A percentile compares a stretch with the other conserved stretches of the same genome.
Conservation (phyloP, 2,329 filamentous ascomycete genomes). For the Colletotrichum kahawae region DNA sequence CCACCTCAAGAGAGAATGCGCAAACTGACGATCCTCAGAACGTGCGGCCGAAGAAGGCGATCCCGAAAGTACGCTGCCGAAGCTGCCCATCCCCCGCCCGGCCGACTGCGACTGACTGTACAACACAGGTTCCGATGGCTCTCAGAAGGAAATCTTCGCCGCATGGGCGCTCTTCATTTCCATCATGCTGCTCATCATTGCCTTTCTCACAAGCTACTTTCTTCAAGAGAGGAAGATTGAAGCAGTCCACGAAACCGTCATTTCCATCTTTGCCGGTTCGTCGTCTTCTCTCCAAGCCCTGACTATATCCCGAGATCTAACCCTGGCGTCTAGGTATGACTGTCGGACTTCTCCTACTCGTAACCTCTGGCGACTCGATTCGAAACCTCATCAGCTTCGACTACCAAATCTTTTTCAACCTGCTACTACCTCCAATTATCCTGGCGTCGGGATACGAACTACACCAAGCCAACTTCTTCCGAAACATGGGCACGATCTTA, state of each 20-base stretch:
- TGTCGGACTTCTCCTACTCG: slow-evolving; percentile 85
- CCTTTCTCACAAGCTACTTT: slow-evolving; percentile 96
- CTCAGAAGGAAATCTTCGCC: slow-evolving; percentile 89
- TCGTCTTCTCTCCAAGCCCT: not conserved
- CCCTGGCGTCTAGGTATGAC: slow-evolving; percentile 75
- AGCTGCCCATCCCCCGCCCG: not conserved
- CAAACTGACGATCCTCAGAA: slow-evolving; percentile 5
- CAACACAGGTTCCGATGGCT: slow-evolving; percentile 20
- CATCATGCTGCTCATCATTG: slow-evolving; percentile 90
- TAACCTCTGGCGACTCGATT: slow-evolving; percentile 82
- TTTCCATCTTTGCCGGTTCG: slow-evolving; percentile 94
- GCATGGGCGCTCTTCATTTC: slow-evolving; percentile 98
- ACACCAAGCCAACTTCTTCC: slow-evolving; percentile 98
- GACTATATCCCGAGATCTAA: not conserved
- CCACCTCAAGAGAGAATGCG: not conserved
- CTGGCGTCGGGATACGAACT: slow-evolving; percentile 96
- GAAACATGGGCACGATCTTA: slow-evolving; percentile 95
- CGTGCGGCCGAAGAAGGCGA: slow-evolving; percentile 19
- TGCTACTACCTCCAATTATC: slow-evolving; percentile 97
- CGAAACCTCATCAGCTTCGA: slow-evolving; percentile 94
- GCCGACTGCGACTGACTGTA: slow-evolving; percentile 15
- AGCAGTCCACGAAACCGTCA: slow-evolving; percentile 95
- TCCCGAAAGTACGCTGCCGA: slow-evolving; percentile 13
- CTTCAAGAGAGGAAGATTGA: slow-evolving; percentile 97
- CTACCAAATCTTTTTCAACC: slow-evolving; percentile 99